Conservation (phyloP, 768 basidiomycete species). For the Leccinum ochraceum region DNA sequence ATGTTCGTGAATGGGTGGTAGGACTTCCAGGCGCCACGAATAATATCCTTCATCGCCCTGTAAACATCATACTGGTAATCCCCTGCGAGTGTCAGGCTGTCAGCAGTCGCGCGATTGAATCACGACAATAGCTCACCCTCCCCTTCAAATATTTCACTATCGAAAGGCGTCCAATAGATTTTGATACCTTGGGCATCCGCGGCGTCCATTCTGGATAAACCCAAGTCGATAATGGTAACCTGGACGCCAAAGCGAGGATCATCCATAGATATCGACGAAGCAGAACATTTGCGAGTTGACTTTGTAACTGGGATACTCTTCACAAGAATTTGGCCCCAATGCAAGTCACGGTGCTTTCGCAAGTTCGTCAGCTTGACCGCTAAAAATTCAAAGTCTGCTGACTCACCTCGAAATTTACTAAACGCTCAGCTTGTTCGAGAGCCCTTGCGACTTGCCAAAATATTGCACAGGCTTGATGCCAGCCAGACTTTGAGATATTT, state of each 20-base stretch:
- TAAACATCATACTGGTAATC: slow-evolving; percentile 97
- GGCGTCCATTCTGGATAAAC: slow-evolving; percentile 82
- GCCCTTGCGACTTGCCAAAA: slow-evolving; percentile 89
- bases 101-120: slow-evolving; percentile 4
- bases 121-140: slow-evolving; percentile 57
- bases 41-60: slow-evolving; percentile 75
- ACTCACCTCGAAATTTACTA: slow-evolving; percentile 85
- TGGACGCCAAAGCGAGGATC: slow-evolving; percentile 63
- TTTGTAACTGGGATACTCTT: slow-evolving; percentile 47
- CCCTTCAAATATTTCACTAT: slow-evolving; percentile 89
- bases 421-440: slow-evolving; percentile 76
- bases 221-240: slow-evolving; percentile 92
- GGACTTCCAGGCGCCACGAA: slow-evolving; percentile 65
- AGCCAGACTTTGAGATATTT: slow-evolving; percentile 57
- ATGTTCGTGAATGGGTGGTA: slow-evolving; percentile 88
- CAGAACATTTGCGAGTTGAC: slow-evolving; percentile 34
- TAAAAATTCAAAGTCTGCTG: background rate
- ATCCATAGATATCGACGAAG: slow-evolving; percentile 58
- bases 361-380: slow-evolving; percentile 4
- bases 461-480: slow-evolving; percentile 85
- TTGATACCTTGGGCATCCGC: slow-evolving; percentile 46
- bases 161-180: slow-evolving; percentile 77
- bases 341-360: slow-evolving; percentile 93
- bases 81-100: slow-evolving; percentile 42
- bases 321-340: slow-evolving; percentile 95